phyloP scores from a whole-genome alignment of 352 stramenopile genomes.

The Globisporangium nunn region DNA sequence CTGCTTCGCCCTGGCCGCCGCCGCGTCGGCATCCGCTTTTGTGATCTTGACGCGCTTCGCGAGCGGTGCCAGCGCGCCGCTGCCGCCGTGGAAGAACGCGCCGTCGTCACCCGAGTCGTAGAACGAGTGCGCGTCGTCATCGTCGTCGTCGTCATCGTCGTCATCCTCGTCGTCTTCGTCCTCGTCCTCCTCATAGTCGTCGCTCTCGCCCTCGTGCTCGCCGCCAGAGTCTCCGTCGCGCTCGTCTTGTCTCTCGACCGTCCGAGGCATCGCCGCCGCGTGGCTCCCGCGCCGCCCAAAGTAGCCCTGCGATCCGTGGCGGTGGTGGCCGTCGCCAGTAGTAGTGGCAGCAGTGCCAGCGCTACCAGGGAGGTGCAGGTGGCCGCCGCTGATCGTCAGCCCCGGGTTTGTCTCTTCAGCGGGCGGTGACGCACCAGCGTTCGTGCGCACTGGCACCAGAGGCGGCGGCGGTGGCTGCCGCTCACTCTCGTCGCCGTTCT shows the following conservation, averaged over 20 bases:
- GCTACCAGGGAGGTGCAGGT: slow-evolving; percentile 3
- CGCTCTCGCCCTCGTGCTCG: slow-evolving; percentile 13
- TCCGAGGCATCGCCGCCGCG: background rate
- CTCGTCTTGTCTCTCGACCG: slow-evolving; percentile 4
- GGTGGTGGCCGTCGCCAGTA: too few species aligned
- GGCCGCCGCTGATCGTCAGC: slow-evolving; percentile 8
- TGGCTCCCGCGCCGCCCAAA: background rate
- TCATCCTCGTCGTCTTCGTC: slow-evolving; percentile 37
- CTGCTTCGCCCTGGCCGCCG: background rate
- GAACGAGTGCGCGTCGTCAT: slow-evolving; percentile 28
- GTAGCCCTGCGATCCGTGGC: background rate
- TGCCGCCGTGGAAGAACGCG: slow-evolving; percentile 16
- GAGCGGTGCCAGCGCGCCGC: slow-evolving; percentile 19
- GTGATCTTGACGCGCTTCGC: slow-evolving; percentile 50
- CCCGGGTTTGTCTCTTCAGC: background rate
- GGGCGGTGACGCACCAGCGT: too few species aligned
- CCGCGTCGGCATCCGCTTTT: slow-evolving; percentile 11
- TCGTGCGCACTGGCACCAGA: background rate
- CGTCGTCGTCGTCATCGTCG: slow-evolving; percentile 40
- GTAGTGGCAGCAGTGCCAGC: background rate
- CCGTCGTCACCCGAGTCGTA: slow-evolving; percentile 56
- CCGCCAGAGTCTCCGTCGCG: slow-evolving; percentile 10
- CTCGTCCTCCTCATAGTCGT: slow-evolving; percentile 15
- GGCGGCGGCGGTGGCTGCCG: slow-evolving; percentile 1
- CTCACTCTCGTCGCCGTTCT: background rate